Percentiles rank a stretch among this genome's conserved stretches.
Evolutionary conservation across 2,329 filamentous ascomycete species (phyloP).

Genomic region (Aspergillus ochraceoroseus): DNA sequence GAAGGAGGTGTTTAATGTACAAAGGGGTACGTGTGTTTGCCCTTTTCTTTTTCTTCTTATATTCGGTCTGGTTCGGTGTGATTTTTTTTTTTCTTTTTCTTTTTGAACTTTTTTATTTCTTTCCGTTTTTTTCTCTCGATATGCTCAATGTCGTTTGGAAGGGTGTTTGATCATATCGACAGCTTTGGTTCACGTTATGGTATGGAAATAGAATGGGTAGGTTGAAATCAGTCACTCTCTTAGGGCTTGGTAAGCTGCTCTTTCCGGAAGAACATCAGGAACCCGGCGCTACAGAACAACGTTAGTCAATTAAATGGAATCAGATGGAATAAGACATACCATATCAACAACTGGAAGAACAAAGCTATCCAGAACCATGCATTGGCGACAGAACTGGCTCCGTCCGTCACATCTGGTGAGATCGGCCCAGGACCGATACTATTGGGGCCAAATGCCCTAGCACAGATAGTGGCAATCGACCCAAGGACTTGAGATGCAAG

Average conservation of each 20-base stretch:
- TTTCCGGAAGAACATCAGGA: constrained; percentile 44
- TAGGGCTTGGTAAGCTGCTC: constrained; percentile 45
- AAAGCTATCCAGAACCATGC: constrained; percentile 60
- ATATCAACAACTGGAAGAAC: constrained; percentile 54
- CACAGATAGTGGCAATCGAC: constrained; percentile 58
- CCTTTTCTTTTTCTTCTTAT: too few species aligned
- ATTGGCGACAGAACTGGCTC: constrained; percentile 44
- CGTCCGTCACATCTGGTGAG: constrained; percentile 57
- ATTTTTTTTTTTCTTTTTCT: neutral
- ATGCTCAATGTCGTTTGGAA: neutral
- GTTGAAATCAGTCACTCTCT: too few species aligned
- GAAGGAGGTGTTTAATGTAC: too few species aligned
- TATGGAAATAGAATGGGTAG: too few species aligned
- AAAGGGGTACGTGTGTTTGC: too few species aligned
- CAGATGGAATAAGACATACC: constrained; percentile 37
- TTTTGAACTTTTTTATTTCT: too few species aligned
- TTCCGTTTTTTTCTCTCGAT: neutral
- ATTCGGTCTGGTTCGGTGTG: too few species aligned
- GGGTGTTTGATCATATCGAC: neutral
- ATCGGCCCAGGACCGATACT: constrained; percentile 57
- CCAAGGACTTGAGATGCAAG: constrained; percentile 59
- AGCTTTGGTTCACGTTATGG: neutral
- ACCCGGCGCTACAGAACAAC: constrained; percentile 32
- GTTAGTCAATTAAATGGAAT: neutral
- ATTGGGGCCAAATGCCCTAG: constrained; percentile 57